phyloP scores from a whole-genome alignment of 2,329 filamentous ascomycete genomes.

The Sporothrix dimorphospora region DNA sequence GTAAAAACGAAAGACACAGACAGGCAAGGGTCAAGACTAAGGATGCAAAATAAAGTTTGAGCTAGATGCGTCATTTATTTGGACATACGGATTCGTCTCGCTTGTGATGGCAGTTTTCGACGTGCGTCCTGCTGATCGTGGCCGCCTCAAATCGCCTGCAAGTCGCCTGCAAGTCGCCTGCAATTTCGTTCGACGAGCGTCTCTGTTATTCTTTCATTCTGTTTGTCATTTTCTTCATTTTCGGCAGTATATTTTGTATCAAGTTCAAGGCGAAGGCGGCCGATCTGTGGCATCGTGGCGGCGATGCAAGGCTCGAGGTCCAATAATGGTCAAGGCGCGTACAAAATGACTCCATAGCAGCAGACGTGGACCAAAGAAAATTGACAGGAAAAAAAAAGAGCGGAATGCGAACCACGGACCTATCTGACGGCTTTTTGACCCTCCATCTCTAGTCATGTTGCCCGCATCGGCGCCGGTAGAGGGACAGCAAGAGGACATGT shows the following conservation, averaged over 20 bases:
- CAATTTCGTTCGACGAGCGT: not conserved
- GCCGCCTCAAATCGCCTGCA: not conserved
- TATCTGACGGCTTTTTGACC: not conserved
- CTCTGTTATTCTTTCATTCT: not conserved
- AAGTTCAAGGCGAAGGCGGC: not conserved
- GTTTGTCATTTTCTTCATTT: not conserved
- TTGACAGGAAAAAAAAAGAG: not conserved
- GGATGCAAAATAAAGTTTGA: not conserved
- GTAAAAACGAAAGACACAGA: not conserved
- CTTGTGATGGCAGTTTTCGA: not conserved
- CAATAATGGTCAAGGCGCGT: not conserved
- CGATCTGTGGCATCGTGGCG: not conserved
- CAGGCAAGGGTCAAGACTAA: not conserved
- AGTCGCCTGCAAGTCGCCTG: not conserved
- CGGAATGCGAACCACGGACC: not conserved
- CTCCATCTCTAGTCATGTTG: not conserved
- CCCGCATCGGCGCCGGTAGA: not conserved
- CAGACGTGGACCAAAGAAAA: not conserved
- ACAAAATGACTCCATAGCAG: not conserved
- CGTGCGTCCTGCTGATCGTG: not conserved
- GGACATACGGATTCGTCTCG: not conserved
- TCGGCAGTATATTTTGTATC: no score
- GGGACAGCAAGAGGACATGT: not conserved
- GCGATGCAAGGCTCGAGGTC: constrained; percentile 4
- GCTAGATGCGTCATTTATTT: not conserved